A percentile compares a stretch with the other conserved stretches of the same genome.
Conservation (phyloP, 2,329 filamentous ascomycete genomes). For the Aspergillus candidus region DNA sequence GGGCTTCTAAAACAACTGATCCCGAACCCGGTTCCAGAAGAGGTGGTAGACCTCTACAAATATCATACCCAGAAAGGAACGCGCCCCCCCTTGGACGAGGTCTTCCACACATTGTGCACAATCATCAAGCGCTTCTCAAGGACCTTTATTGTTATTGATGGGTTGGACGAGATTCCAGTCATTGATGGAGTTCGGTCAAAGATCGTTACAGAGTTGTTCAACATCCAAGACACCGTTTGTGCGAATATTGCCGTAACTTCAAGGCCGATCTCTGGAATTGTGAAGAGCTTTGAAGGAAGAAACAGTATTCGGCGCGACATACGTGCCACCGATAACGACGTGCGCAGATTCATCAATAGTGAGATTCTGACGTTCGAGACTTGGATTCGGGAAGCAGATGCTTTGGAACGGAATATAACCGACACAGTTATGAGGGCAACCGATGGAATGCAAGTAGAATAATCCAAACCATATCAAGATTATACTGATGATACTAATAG, state of each 20-base stretch:
- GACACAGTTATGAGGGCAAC: background rate
- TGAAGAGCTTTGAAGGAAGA: background rate
- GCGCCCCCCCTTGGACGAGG: background rate
- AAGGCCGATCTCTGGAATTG: background rate
- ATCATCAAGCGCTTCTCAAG: background rate
- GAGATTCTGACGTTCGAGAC: background rate
- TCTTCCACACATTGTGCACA: background rate
- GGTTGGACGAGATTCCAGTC: background rate
- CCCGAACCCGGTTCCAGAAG: background rate
- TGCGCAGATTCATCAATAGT: background rate
- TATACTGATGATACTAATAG: background rate
- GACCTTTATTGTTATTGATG: conserved; percentile 2
- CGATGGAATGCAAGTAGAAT: conserved; percentile 1
- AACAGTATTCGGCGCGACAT: background rate
- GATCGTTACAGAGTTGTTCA: background rate
- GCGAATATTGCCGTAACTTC: background rate
- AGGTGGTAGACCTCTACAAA: background rate
- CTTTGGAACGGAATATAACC: background rate
- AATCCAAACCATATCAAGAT: background rate
- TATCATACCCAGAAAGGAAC: background rate
- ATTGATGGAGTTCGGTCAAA: background rate
- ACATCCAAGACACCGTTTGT: background rate
- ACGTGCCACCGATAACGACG: background rate
- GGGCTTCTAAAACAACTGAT: background rate
- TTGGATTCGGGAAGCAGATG: background rate